Evolutionary conservation across 805 yeast genomes (phyloP), one percentile per base, ranked within the genome.

Genomic region (Metschnikowia bowlesiae): DNA sequence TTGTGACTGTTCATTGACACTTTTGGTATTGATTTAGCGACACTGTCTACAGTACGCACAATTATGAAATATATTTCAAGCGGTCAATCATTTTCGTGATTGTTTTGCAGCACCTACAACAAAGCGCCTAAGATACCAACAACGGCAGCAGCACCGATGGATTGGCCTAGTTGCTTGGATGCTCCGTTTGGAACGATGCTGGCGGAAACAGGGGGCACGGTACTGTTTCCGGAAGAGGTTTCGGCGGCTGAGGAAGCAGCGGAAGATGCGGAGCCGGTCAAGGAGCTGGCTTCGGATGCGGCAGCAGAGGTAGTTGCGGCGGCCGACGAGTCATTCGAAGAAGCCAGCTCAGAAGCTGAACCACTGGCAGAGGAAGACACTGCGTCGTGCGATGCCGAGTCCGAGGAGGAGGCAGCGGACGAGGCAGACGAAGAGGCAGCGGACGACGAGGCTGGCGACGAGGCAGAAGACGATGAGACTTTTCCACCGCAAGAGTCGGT

Each of bases 401-500:
- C 38, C 11, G 62, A 47, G 9, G 57, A 31, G 22, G 22, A 18
- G 22, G 22, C 22, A 18, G 4, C 22, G 4, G 22, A 18, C 5
- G 22, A 33, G 59, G 58, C 46, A 29, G 68, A 38, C 1, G 54
- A 29, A 3, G 53, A 35, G 18, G 53, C 28, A 18, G 39, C 14
- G 18, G 22, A 22, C 22, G 22, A 33, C 36, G 36, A 33, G 13
- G 36, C 16, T 13, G 74, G 53, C 33, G 62, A 37, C 4, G 62
- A 51, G 6, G 76, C 57, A 28, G 61, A 62, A 29, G 58, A 60
- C 33, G 71, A 65, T 22, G 63, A 53, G 46, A 71, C 75, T 57
- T 70, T 75, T 53, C 72, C 76, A 29, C 55, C 46, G 70, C 91
- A 86, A 18, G 81, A 60, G 51, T 66, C 55, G 62, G 79, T 63